phyloP scores from a whole-genome alignment of 257 asterid genomes.

The Jasminum sambac region DNA sequence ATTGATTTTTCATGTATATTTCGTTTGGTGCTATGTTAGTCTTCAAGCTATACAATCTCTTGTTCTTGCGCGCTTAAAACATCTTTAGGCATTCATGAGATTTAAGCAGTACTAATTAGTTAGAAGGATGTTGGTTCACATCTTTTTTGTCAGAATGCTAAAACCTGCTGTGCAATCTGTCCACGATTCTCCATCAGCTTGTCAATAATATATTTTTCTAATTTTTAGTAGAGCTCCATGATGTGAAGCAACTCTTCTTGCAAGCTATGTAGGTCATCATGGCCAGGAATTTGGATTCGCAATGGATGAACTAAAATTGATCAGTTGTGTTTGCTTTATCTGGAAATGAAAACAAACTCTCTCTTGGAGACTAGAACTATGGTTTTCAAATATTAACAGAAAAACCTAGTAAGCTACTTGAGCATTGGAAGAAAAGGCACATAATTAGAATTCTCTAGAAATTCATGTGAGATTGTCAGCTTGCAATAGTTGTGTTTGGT shows the following conservation, averaged over 20 bases:
- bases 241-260: background rate
- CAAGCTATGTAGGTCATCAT: background rate
- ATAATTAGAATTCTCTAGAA: background rate
- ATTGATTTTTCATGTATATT: background rate
- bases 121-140: constrained; percentile 4
- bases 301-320: background rate
- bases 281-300: background rate
- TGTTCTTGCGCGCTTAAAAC: background rate
- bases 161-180: background rate
- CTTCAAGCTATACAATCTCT: background rate
- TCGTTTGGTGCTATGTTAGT: constrained; percentile 1
- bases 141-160: background rate
- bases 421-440: background rate
- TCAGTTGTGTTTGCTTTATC: background rate
- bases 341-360: background rate
- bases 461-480: background rate
- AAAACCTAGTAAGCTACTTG: background rate
- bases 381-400: background rate
- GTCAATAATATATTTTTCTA: background rate
- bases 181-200: background rate
- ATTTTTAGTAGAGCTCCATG: background rate
- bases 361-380: background rate
- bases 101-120: background rate
- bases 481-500: background rate
- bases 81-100: constrained; percentile 12